Conservation (phyloP, 2,329 filamentous ascomycete genomes). For the Trichoderma brevicompactum region DNA sequence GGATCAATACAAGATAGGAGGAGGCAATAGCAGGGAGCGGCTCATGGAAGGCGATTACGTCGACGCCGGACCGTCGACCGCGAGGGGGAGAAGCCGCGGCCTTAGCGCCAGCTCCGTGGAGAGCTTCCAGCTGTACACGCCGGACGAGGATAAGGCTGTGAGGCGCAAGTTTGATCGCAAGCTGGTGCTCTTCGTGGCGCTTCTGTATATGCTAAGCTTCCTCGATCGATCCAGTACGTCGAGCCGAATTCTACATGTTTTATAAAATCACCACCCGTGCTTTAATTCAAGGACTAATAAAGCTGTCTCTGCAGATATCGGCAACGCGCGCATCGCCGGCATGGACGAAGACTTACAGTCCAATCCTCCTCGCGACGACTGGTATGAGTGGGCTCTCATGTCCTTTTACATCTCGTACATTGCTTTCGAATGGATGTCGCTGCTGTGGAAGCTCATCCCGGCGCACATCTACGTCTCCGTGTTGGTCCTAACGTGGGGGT, state of each 20-base stretch:
- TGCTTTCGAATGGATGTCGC: constrained; percentile 66
- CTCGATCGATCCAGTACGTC: constrained; percentile 79
- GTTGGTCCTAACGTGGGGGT: constrained; percentile 78
- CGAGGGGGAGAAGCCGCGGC: constrained; percentile 26
- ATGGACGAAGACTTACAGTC: constrained; percentile 65
- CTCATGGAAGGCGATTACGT: constrained; percentile 34
- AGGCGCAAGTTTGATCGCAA: constrained; percentile 75
- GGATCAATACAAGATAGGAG: constrained; percentile 26
- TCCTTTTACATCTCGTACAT: constrained; percentile 69
- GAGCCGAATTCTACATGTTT: neutral
- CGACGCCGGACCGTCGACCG: constrained; percentile 30
- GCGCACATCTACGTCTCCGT: constrained; percentile 62
- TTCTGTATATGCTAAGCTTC: constrained; percentile 84
- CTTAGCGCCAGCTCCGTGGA: constrained; percentile 41
- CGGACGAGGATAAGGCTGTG: constrained; percentile 73
- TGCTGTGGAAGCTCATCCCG: constrained; percentile 64
- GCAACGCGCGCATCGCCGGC: constrained; percentile 66
- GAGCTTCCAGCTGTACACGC: constrained; percentile 52
- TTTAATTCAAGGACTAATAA: no score
- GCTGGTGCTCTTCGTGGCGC: constrained; percentile 78
- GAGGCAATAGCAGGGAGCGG: constrained; percentile 30
- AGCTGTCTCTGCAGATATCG: constrained; percentile 54
- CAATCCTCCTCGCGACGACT: constrained; percentile 48
- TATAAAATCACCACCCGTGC: neutral
- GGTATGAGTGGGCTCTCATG: constrained; percentile 65